A percentile compares a stretch with the other conserved stretches of the same genome.
phyloP scores from a whole-genome alignment of 768 basidiomycete species.

The Gloeophyllum trabeum region DNA sequence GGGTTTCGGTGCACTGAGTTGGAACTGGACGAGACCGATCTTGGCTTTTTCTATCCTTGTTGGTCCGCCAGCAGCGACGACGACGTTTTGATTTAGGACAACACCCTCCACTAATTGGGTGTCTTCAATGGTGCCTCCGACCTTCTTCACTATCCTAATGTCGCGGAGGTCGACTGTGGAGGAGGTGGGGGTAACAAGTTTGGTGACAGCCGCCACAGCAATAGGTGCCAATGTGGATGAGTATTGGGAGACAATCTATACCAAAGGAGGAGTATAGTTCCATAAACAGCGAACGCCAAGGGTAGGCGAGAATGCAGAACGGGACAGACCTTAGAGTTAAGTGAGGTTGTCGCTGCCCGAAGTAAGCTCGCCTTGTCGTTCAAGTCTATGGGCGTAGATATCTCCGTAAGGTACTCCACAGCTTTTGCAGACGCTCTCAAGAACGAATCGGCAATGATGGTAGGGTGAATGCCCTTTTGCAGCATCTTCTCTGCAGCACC shows the following conservation, averaged over 20 bases:
- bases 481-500: conserved; percentile 96
- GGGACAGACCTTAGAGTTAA: conserved; percentile 81
- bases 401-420: conserved; percentile 87
- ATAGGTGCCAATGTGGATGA: conserved; percentile 97
- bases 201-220: conserved; percentile 91
- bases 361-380: conserved; percentile 77
- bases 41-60: conserved; percentile 96
- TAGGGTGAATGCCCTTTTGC: conserved; percentile 94
- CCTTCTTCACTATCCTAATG: conserved; percentile 94
- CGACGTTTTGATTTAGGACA: conserved; percentile 93
- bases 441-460: conserved; percentile 94
- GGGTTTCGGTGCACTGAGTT: conserved; percentile 93
- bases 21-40: conserved; percentile 97
- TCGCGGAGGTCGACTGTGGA: conserved; percentile 95
- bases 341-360: conserved; percentile 87
- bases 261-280: not conserved
- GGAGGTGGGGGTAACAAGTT: conserved; percentile 79
- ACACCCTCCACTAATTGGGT: conserved; percentile 95
- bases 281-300: not conserved
- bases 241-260: conserved; percentile 96
- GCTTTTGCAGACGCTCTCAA: conserved; percentile 85
- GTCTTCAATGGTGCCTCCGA: conserved; percentile 98
- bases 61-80: conserved; percentile 84
- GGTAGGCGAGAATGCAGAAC: not conserved
- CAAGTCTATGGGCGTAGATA: conserved; percentile 87